Percentiles rank a stretch among this genome's conserved stretches.
These are phyloP conservation scores for Penicillium atrosanguineum DNA, from an alignment of 495 filamentous ascomycete species.

Conservation along the genomic window DNA sequence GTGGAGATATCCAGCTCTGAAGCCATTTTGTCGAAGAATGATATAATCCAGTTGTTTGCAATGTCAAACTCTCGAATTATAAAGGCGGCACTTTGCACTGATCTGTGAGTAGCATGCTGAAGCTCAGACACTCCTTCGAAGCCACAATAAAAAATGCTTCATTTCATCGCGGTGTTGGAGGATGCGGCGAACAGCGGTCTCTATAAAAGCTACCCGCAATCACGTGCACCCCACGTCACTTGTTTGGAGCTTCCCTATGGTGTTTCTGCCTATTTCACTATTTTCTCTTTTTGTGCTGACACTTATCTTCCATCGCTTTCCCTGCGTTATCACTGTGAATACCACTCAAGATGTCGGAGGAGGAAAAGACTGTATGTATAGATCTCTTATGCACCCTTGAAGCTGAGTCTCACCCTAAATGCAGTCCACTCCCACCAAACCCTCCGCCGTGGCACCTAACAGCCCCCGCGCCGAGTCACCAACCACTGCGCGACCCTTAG, in stretches of 20 bases:
- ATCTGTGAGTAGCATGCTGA: conserved; percentile 2
- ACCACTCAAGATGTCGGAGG: conserved; percentile 36
- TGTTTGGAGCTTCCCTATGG: conserved; percentile 34
- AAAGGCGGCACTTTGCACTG: not conserved
- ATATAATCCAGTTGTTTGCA: not conserved
- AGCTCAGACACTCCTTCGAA: not conserved
- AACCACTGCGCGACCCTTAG: conserved; percentile 76
- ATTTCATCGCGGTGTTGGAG: not conserved
- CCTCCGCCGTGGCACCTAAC: conserved; percentile 24
- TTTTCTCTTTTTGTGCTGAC: conserved; percentile 15
- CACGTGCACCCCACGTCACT: conserved; percentile 44
- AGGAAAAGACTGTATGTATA: conserved; percentile 38
- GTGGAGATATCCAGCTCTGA: conserved; percentile 56
- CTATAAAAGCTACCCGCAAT: conserved; percentile 24
- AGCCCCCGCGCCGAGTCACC: conserved; percentile 69
- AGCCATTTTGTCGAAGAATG: conserved; percentile 29
- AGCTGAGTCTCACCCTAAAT: conserved; percentile 23
- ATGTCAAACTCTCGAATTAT: not conserved
- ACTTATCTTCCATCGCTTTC: conserved; percentile 1
- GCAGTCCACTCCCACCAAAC: conserved; percentile 36
- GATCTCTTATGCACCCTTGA: conserved; percentile 3
- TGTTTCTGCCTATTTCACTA: conserved; percentile 29
- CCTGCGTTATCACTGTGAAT: not conserved
- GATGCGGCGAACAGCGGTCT: conserved; percentile 7
- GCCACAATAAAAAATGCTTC: conserved; percentile 3